Evolutionary conservation across 176 grass and related monocot species (phyloP).

Genomic region (Chloris gayana): DNA sequence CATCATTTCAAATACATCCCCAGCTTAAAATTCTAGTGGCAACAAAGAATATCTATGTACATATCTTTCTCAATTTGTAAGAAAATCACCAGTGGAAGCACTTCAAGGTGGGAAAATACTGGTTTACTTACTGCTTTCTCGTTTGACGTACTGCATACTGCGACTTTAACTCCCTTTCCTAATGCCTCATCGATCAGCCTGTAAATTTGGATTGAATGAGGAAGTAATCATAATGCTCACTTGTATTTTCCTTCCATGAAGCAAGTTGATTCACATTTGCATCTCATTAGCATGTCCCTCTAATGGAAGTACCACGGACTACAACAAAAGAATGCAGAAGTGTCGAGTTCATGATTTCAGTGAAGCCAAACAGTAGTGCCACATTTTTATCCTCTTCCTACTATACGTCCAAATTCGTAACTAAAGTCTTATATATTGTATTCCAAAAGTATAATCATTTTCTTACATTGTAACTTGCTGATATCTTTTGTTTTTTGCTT

Average conservation of each 20-base stretch:
- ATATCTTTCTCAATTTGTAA: neutral
- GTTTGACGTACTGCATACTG: slow-evolving; percentile 96
- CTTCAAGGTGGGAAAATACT: slow-evolving; percentile 16
- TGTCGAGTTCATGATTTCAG: neutral
- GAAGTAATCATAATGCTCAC: neutral
- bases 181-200: slow-evolving; percentile 96
- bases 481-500: neutral
- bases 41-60: neutral
- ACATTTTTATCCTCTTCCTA: neutral
- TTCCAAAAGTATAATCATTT: neutral
- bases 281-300: neutral
- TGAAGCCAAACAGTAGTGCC: neutral
- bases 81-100: slow-evolving; percentile 3
- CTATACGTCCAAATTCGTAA: neutral
- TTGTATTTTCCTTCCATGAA: neutral
- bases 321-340: neutral
- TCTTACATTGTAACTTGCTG: neutral
- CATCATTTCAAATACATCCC: neutral
- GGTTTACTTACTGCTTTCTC: slow-evolving; percentile 88
- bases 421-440: too few relatives aligned
- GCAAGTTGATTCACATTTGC: slow-evolving; percentile 14
- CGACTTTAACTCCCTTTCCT: slow-evolving; percentile 82
- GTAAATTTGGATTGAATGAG: slow-evolving; percentile 31
- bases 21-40: neutral
- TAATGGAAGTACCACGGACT: neutral